Evolutionary conservation across 1,139 yeast genomes (phyloP).

Genomic region (Geotrichum aggregatum): DNA sequence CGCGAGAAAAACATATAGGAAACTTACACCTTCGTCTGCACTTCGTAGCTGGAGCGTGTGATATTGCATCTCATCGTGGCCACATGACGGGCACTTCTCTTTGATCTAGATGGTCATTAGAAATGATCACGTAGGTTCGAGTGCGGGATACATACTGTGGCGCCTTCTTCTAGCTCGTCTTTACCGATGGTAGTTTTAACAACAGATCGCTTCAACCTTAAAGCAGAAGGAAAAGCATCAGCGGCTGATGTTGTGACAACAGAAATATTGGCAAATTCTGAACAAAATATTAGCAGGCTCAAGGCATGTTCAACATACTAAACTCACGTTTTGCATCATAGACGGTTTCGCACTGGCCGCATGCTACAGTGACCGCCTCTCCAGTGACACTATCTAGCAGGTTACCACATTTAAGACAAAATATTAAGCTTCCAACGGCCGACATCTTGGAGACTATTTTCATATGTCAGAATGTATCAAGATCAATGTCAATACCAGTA

Average conservation of each 20-base stretch:
- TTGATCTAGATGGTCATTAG: constrained; percentile 47
- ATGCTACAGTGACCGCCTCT: constrained; percentile 44
- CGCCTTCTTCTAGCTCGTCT: constrained; percentile 86
- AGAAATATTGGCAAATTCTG: constrained; percentile 67
- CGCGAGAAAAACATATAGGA: constrained; percentile 12
- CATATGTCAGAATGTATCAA: too few species aligned
- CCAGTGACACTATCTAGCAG: constrained; percentile 67
- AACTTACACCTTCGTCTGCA: constrained; percentile 87
- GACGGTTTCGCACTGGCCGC: constrained; percentile 62
- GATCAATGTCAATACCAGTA: too few species aligned
- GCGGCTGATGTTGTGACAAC: constrained; percentile 82
- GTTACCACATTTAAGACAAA: constrained; percentile 92
- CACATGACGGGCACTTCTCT: constrained; percentile 97
- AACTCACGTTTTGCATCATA: constrained; percentile 45
- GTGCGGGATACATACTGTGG: constrained; percentile 45
- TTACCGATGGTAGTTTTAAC: constrained; percentile 79
- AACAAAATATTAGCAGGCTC: neutral
- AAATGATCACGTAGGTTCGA: neutral
- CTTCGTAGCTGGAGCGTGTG: constrained; percentile 94
- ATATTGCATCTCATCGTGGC: constrained; percentile 95
- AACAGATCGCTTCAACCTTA: constrained; percentile 76
- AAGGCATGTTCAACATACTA: neutral
- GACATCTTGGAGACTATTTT: constrained; percentile 53
- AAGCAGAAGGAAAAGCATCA: constrained; percentile 87
- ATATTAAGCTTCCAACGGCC: constrained; percentile 89